Evolutionary conservation across 805 yeast genomes (phyloP).

Genomic region (Wickerhamomyces xylosicus): DNA sequence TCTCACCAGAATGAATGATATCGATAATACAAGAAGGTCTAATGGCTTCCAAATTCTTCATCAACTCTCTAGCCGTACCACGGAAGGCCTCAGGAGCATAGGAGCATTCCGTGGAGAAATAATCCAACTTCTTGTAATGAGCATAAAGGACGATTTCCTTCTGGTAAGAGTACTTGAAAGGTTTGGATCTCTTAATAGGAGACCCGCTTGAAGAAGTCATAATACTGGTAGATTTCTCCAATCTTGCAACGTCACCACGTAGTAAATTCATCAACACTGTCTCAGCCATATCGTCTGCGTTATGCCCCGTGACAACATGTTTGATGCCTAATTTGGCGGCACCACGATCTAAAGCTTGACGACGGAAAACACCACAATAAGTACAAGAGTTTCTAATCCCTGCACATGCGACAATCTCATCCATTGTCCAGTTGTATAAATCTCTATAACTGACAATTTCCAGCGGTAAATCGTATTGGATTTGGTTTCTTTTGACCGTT

Average conservation of each 20-base stretch:
- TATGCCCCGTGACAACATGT: constrained; percentile 96
- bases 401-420: constrained; percentile 88
- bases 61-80: constrained; percentile 90
- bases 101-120: constrained; percentile 94
- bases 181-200: constrained; percentile 89
- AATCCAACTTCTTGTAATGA: constrained; percentile 89
- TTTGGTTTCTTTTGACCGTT: constrained; percentile 87
- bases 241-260: constrained; percentile 91
- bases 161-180: constrained; percentile 91
- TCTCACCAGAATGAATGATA: constrained; percentile 90
- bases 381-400: constrained; percentile 94
- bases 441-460: constrained; percentile 81
- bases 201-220: constrained; percentile 77
- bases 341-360: constrained; percentile 96
- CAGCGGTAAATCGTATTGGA: constrained; percentile 72
- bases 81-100: constrained; percentile 98
- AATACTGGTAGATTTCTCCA: constrained; percentile 80
- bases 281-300: constrained; percentile 99
- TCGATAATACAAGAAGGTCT: constrained; percentile 92
- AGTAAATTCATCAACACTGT: constrained; percentile 90
- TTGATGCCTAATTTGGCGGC: constrained; percentile 75
- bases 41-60: constrained; percentile 82
- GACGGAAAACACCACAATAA: constrained; percentile 92
- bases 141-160: constrained; percentile 97
- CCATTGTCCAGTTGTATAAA: constrained; percentile 97